Conservation (phyloP, 805 yeast genomes). For the Starmerella stigmatis region DNA sequence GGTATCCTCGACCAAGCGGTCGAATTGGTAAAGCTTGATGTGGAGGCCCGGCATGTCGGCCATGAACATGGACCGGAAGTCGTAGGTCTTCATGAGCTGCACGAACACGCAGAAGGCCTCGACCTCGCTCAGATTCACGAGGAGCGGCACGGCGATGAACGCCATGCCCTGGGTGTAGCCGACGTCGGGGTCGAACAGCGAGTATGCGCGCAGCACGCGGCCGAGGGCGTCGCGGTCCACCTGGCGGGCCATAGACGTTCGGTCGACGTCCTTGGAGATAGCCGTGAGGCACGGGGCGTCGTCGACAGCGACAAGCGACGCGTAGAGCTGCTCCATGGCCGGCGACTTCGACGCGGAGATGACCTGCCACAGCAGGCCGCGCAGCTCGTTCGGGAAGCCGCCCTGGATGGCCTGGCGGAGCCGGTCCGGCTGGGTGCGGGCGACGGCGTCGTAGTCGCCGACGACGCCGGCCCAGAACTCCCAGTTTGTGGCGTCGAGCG, state of each 20-base stretch:
- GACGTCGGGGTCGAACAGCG: constrained; percentile 78
- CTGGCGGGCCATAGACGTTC: constrained; percentile 72
- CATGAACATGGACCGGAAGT: constrained; percentile 62
- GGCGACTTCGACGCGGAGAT: constrained; percentile 68
- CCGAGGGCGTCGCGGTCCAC: constrained; percentile 49
- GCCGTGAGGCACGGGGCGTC: constrained; percentile 58
- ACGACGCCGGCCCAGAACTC: constrained; percentile 81
- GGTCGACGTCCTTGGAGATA: constrained; percentile 68
- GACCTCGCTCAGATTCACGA: constrained; percentile 67
- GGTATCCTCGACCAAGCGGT: constrained; percentile 67
- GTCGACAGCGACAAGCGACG: constrained; percentile 38
- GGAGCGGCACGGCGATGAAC: constrained; percentile 73
- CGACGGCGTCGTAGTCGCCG: constrained; percentile 60
- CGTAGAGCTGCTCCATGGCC: constrained; percentile 48
- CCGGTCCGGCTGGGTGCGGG: constrained; percentile 48
- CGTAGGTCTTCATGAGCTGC: constrained; percentile 73
- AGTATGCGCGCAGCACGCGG: constrained; percentile 72
- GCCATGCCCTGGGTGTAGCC: constrained; percentile 99
- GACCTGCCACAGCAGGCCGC: constrained; percentile 90
- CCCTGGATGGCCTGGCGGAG: constrained; percentile 51
- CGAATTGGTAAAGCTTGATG: constrained; percentile 77
- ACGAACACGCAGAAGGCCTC: constrained; percentile 79
- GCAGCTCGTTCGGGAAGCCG: constrained; percentile 75
- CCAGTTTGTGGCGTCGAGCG: constrained; percentile 27
- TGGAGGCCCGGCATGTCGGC: constrained; percentile 94